phyloP scores from a whole-genome alignment of 805 yeast genomes.

The Metschnikowia anglica region DNA sequence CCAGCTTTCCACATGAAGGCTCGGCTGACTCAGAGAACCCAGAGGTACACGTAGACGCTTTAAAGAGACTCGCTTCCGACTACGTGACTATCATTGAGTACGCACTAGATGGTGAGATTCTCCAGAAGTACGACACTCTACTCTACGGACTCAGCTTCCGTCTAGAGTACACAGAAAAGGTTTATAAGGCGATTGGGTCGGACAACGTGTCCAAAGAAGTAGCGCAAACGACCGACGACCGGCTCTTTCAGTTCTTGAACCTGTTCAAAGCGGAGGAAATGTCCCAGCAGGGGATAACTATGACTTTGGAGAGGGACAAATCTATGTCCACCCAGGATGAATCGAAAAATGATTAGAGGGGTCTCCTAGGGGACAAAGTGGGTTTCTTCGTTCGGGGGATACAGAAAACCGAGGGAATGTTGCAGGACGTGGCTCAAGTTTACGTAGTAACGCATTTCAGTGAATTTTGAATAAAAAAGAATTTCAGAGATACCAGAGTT shows the following conservation, averaged over 20 bases:
- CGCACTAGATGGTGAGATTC: constrained; percentile 10
- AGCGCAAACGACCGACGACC: constrained; percentile 6
- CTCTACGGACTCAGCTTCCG: constrained; percentile 14
- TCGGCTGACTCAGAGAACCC: not conserved
- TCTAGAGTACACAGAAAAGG: constrained; percentile 10
- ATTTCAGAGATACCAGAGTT: no score
- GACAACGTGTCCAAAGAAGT: not conserved
- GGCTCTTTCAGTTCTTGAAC: constrained; percentile 10
- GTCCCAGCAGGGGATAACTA: constrained; percentile 9
- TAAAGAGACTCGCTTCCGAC: constrained; percentile 6
- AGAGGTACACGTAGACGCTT: not conserved
- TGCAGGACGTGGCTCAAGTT: not conserved
- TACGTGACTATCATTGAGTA: constrained; percentile 5
- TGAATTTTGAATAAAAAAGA: no score
- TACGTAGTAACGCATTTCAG: no score
- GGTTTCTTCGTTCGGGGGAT: no score
- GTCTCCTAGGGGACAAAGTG: not conserved
- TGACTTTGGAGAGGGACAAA: constrained; percentile 17
- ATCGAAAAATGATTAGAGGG: not conserved
- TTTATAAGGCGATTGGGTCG: constrained; percentile 12
- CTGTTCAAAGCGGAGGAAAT: constrained; percentile 8
- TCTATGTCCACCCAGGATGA: constrained; percentile 4
- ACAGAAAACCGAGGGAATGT: no score
- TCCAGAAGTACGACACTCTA: constrained; percentile 14
- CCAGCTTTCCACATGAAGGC: not conserved